Conservation (phyloP, 2,329 filamentous ascomycete genomes). For the Paramyrothecium sp. region DNA sequence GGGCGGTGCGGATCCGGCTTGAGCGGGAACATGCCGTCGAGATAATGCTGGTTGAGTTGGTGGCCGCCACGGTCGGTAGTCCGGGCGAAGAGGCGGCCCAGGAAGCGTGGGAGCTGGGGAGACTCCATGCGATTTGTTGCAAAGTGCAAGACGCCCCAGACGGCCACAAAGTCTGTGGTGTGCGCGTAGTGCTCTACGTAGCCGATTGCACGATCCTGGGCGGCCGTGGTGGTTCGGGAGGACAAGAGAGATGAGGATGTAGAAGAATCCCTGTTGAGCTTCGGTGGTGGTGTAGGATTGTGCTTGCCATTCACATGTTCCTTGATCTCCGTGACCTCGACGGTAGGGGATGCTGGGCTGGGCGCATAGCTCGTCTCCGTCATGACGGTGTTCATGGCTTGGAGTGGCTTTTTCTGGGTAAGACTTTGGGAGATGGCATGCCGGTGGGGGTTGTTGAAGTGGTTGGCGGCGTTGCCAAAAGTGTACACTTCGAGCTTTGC, state of each 20-base stretch:
- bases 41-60: constrained; percentile 60
- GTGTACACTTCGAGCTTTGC: constrained; percentile 74
- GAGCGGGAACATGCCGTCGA: constrained; percentile 61
- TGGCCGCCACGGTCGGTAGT: constrained; percentile 51
- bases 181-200: constrained; percentile 83
- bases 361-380: constrained; percentile 33
- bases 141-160: constrained; percentile 74
- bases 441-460: constrained; percentile 75
- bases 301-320: constrained; percentile 12
- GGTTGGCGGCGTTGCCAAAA: constrained; percentile 76
- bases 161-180: constrained; percentile 68
- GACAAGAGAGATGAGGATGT: constrained; percentile 27
- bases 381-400: constrained; percentile 29
- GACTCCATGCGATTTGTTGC: constrained; percentile 40
- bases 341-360: constrained; percentile 14
- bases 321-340: constrained; percentile 10
- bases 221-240: constrained; percentile 32
- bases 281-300: not conserved
- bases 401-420: constrained; percentile 28
- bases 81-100: constrained; percentile 60
- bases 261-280: not conserved
- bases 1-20: constrained; percentile 35
- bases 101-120: constrained; percentile 55
- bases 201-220: constrained; percentile 54
- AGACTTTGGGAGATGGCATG: constrained; percentile 43